Evolutionary conservation across 2,329 filamentous ascomycete genomes (phyloP).

Genomic region (Dactylellina drechsleri): DNA sequence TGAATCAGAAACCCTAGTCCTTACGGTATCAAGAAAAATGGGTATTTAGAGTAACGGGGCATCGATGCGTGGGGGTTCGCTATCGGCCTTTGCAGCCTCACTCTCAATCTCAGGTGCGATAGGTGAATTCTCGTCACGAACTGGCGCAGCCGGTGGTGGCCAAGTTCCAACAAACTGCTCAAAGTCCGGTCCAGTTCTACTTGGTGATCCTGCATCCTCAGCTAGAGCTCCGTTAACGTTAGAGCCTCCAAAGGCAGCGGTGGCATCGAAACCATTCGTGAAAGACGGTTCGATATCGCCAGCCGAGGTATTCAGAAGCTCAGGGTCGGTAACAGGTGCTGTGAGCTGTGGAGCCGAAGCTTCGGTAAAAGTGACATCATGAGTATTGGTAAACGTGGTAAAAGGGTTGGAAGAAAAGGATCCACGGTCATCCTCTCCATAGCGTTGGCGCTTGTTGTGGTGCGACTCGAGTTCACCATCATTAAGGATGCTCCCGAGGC

Average conservation of each 20-base stretch:
- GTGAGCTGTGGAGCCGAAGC: conserved; percentile 35
- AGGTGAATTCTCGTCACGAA: conserved; percentile 30
- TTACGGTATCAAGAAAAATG: not conserved
- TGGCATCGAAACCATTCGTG: conserved; percentile 32
- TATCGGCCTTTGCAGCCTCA: conserved; percentile 13
- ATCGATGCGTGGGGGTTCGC: conserved; percentile 23
- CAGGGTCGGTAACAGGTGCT: conserved; percentile 47
- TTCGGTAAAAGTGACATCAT: conserved; percentile 51
- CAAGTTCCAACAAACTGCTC: conserved; percentile 48
- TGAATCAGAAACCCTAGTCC: not conserved
- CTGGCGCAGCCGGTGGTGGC: conserved; percentile 32
- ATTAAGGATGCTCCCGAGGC: conserved; percentile 44
- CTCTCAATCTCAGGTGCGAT: conserved; percentile 17
- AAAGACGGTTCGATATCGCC: conserved; percentile 47
- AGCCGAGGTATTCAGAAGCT: conserved; percentile 27
- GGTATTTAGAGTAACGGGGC: conserved; percentile 25
- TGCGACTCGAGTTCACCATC: conserved; percentile 44
- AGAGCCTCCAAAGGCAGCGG: conserved; percentile 14
- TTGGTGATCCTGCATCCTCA: conserved; percentile 46
- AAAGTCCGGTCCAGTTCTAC: conserved; percentile 39
- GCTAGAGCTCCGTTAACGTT: conserved; percentile 15
- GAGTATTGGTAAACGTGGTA: conserved; percentile 39
- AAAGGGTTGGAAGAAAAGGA: conserved; percentile 33
- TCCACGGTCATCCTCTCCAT: conserved; percentile 31
- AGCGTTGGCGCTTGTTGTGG: conserved; percentile 43